Conservation (phyloP, 2,329 filamentous ascomycete species). For the Colletotrichum viniferum region DNA sequence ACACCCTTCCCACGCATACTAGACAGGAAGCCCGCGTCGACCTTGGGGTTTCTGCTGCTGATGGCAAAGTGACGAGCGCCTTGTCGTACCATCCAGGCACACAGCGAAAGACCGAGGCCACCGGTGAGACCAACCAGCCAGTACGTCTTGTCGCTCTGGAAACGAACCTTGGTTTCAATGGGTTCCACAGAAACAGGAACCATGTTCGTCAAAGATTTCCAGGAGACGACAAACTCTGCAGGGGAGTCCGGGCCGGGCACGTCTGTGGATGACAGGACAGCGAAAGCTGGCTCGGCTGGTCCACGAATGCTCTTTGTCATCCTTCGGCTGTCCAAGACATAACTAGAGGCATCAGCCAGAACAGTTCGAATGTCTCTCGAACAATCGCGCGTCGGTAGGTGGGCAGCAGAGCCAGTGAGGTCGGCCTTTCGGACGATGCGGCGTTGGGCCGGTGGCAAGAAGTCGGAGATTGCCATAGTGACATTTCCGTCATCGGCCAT, state of each 20-base stretch:
- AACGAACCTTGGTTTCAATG: not conserved
- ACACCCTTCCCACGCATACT: conserved; percentile 31
- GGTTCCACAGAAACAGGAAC: not conserved
- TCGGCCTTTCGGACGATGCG: not conserved
- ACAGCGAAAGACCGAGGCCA: conserved; percentile 36
- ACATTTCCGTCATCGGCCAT: not conserved
- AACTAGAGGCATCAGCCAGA: not conserved
- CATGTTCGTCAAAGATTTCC: not conserved
- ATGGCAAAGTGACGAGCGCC: conserved; percentile 38
- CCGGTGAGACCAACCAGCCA: conserved; percentile 33
- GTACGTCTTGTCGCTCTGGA: conserved; percentile 28
- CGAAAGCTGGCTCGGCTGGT: not conserved
- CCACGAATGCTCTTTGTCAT: not conserved
- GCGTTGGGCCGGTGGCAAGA: not conserved
- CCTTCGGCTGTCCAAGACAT: not conserved
- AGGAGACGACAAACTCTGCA: not conserved
- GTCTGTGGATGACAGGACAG: not conserved
- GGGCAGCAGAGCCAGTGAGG: not conserved
- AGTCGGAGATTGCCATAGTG: not conserved
- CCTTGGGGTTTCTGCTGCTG: conserved; percentile 36
- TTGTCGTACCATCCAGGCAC: conserved; percentile 35
- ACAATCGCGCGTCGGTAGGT: not conserved
- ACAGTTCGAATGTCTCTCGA: not conserved
- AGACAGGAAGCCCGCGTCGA: conserved; percentile 11
- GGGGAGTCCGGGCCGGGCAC: not conserved